A percentile compares a stretch with the other conserved stretches of the same genome.
Conservation (phyloP, 257 asterid species). For the Solanum virginianum region DNA sequence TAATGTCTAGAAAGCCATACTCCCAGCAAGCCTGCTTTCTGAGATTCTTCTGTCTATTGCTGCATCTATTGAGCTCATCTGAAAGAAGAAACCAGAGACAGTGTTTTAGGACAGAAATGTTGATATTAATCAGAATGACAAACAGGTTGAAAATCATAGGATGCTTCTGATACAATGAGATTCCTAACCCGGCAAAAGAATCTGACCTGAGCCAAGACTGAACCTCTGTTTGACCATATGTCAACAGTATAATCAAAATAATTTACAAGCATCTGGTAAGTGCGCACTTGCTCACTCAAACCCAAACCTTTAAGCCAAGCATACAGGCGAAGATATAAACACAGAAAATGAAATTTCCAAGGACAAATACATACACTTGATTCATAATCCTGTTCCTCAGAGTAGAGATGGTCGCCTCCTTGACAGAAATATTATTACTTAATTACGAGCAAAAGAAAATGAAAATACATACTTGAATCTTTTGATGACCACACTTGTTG, state of each 20-base stretch:
- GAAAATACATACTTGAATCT: constrained; percentile 75
- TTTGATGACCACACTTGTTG: constrained; percentile 56
- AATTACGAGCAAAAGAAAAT: constrained; percentile 30
- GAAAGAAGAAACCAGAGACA: constrained; percentile 34
- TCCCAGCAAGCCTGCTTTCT: constrained; percentile 94
- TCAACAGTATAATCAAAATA: constrained; percentile 25
- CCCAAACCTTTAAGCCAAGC: constrained; percentile 22
- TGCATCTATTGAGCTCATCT: constrained; percentile 99
- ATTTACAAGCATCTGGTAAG: constrained; percentile 30
- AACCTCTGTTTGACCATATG: constrained; percentile 55
- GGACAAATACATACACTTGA: constrained; percentile 41
- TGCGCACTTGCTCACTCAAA: constrained; percentile 32
- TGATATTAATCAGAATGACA: not conserved
- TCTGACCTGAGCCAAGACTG: constrained; percentile 93
- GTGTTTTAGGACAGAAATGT: constrained; percentile 5
- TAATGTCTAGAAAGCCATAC: constrained; percentile 54
- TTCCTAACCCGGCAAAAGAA: constrained; percentile 44
- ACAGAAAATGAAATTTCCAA: constrained; percentile 11
- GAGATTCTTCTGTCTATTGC: constrained; percentile 92
- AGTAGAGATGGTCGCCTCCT: not conserved
- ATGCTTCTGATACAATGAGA: constrained; percentile 16
- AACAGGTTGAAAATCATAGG: constrained; percentile 5
- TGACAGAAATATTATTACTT: constrained; percentile 19
- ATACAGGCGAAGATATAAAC: not conserved
- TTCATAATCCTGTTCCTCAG: not conserved